Evolutionary conservation across 441 rosid species (phyloP).

Genomic region (Aleurites moluccanus): DNA sequence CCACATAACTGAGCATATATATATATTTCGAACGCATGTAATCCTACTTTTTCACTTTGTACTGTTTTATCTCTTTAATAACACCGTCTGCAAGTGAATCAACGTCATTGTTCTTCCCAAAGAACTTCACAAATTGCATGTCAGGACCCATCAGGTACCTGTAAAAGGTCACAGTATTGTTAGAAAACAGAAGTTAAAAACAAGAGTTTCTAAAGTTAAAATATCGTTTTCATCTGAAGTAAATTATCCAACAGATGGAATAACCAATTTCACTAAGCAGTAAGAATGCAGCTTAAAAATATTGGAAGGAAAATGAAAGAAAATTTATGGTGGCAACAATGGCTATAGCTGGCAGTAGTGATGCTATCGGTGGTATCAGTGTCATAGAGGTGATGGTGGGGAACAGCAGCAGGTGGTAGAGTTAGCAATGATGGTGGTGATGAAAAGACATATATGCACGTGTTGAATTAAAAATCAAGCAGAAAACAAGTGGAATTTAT

Average conservation of each 20-base stretch:
- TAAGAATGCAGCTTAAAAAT: background rate
- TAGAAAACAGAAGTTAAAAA: background rate
- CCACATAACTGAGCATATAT: slow-evolving; percentile 10
- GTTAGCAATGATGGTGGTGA: background rate
- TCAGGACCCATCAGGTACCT: slow-evolving; percentile 94
- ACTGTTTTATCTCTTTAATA: slow-evolving; percentile 61
- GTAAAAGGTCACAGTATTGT: slow-evolving; percentile 24
- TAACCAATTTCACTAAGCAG: background rate
- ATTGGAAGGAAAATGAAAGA: background rate
- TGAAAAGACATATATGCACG: background rate
- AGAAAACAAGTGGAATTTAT: background rate
- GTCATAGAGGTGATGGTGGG: background rate
- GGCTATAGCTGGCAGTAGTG: background rate
- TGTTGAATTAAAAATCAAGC: background rate
- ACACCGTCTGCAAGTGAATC: slow-evolving; percentile 63
- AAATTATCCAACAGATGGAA: background rate
- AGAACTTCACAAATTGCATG: slow-evolving; percentile 84
- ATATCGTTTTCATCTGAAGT: background rate
- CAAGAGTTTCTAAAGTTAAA: background rate
- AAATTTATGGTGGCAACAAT: background rate
- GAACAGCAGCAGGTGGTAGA: background rate
- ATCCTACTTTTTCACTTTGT: slow-evolving; percentile 34
- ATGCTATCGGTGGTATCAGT: background rate
- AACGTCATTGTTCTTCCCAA: slow-evolving; percentile 88
- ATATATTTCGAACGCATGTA: background rate